These are phyloP conservation scores for Datura wrightii DNA, from an alignment of 257 asterid species.

Conservation along the genomic window DNA sequence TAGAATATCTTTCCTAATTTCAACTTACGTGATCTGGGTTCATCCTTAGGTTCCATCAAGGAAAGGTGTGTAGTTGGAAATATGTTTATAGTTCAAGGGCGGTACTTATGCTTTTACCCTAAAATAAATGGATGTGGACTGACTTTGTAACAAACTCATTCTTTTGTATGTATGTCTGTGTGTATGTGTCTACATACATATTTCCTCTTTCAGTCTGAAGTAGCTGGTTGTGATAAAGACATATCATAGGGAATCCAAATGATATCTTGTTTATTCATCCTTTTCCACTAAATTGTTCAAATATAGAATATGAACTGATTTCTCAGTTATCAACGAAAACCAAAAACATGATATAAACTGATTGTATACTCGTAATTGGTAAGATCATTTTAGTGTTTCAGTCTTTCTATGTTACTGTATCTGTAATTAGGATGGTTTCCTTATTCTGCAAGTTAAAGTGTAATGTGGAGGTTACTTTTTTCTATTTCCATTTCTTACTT, in stretches of 20 bases:
- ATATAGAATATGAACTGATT: background rate
- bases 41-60: background rate
- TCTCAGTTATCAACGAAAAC: background rate
- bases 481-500: background rate
- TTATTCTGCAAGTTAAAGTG: background rate
- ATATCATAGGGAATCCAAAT: background rate
- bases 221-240: background rate
- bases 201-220: background rate
- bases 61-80: no score
- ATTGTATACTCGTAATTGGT: background rate
- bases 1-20: background rate
- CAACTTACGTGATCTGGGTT: background rate
- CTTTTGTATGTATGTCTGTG: no score
- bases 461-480: background rate
- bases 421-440: background rate
- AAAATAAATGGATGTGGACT: background rate
- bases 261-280: background rate
- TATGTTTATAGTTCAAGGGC: no score
- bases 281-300: background rate
- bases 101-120: background rate
- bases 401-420: background rate
- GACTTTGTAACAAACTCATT: background rate
- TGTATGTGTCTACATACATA: background rate
- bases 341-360: background rate
- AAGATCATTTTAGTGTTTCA: background rate